These are phyloP conservation scores for Aspergillus ustus DNA, from an alignment of 2,329 filamentous ascomycete species.

Conservation along the genomic window DNA sequence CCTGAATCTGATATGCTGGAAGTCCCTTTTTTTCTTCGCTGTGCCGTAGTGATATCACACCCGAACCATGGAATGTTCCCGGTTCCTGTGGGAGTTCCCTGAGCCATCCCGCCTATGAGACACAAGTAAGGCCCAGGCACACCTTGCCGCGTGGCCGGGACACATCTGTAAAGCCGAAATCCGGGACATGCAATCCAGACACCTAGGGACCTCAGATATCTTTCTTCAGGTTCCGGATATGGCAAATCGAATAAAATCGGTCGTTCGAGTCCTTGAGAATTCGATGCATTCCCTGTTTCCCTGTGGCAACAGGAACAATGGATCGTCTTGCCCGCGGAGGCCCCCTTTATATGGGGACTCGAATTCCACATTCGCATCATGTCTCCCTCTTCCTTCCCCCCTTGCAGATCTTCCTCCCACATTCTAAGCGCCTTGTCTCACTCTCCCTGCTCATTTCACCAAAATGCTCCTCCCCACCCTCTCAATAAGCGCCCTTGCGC, in stretches of 20 bases:
- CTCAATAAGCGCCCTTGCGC: background rate
- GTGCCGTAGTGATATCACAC: background rate
- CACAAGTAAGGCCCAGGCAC: background rate
- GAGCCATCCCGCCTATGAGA: no score
- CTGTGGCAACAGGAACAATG: background rate
- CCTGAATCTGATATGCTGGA: background rate
- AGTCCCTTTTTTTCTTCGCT: background rate
- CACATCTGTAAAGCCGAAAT: background rate
- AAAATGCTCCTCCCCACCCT: background rate
- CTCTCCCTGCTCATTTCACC: background rate
- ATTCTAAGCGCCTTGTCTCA: background rate
- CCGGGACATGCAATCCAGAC: no score
- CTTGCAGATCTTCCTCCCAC: background rate
- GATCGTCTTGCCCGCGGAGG: background rate
- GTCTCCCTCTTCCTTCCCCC: no score
- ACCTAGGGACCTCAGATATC: no score
- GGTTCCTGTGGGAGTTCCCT: background rate
- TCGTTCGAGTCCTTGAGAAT: background rate
- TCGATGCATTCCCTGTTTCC: background rate
- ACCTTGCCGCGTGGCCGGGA: no score
- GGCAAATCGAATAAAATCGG: background rate
- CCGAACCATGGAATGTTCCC: background rate
- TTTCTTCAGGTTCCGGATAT: background rate
- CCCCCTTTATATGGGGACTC: background rate
- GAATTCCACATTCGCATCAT: background rate